Evolutionary conservation across 164 flowering plant genomes (phyloP), one percentile per base, ranked within the genome.

Genomic region (Protea cynaroides): DNA sequence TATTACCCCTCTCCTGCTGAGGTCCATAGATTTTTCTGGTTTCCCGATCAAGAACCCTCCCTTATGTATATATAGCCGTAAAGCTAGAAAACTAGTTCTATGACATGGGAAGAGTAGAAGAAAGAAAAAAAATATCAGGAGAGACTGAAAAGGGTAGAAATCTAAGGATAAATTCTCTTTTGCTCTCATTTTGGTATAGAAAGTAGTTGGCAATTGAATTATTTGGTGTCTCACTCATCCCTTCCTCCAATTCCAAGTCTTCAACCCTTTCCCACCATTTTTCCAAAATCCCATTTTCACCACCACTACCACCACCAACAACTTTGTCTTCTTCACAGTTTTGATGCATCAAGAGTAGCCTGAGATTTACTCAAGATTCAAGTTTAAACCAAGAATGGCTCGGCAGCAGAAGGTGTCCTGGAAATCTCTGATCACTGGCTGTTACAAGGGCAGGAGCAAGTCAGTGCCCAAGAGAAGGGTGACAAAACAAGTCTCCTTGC

Each of bases 401-500:
- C 4, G 46, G 13, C 14, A 40, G 8, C 13, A 52, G 23, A 29
- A 8, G 21, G 1, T 57, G 40, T 29, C 60, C 8, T 57, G 43
- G 60, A 57, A 19, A 29, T 57, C 60, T 8, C 18, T 57, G 18
- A 19, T 57, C n/a, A 40, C 60, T 6, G 5, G 21, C 8, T 57
- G 60, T 57, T 57, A 29, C 43, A 29, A 57, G 60, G n/a, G 18
- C 8, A n/a, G 34, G 21, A 57, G 21, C 22, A 22, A 25, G 12
- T n/a, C 40, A 17, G 60, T 29, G 17, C 9, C 43, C 40, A 57
- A 57, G 60, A 57, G 34, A 29, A 17, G 7, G 17, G 60, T 57
- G 8, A 11, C 40, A 7, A 57, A 57, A 25, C 60, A 57, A 18
- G 17, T 9, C 25, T 79, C 85, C 4, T 75, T 75, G 7, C 79